Percentiles rank a stretch among this genome's conserved stretches.
Conservation (phyloP, 805 yeast genomes). For the Starmerella asiatica region DNA sequence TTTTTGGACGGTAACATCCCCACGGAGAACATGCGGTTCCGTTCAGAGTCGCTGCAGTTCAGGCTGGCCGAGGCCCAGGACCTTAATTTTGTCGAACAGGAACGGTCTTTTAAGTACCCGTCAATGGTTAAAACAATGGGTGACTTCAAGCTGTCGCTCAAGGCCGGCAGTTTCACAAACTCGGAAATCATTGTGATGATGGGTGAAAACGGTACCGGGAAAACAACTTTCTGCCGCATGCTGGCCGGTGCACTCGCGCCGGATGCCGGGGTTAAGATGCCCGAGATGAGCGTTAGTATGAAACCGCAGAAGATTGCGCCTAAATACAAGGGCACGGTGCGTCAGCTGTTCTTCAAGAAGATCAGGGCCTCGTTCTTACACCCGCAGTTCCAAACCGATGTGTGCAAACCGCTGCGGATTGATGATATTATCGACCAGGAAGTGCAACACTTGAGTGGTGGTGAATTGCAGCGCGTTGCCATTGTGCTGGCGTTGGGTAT, state of each 20-base stretch:
- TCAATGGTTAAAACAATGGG: conserved; percentile 85
- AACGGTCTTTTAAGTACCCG: conserved; percentile 67
- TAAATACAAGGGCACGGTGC: conserved; percentile 94
- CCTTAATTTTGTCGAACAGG: conserved; percentile 57
- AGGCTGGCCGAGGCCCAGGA: conserved; percentile 85
- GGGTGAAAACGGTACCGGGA: conserved; percentile 99
- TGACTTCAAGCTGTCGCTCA: conserved; percentile 72
- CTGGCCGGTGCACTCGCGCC: conserved; percentile 88
- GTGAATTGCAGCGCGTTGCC: conserved; percentile 99
- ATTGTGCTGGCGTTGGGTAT: conserved; percentile 88
- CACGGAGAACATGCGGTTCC: conserved; percentile 90
- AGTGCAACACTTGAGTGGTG: conserved; percentile 95
- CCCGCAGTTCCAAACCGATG: conserved; percentile 98
- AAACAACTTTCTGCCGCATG: conserved; percentile 91
- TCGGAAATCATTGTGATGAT: conserved; percentile 96
- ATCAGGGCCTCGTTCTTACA: conserved; percentile 85
- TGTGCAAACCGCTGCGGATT: conserved; percentile 83
- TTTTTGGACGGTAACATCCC: conserved; percentile 97
- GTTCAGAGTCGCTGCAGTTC: conserved; percentile 90
- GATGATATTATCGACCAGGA: conserved; percentile 95
- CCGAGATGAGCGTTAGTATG: conserved; percentile 86
- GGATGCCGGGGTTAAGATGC: conserved; percentile 66
- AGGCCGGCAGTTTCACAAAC: conserved; percentile 83
- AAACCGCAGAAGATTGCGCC: conserved; percentile 99
- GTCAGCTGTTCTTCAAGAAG: conserved; percentile 93